These are phyloP conservation scores for Pseudotsuga menziesii DNA, from an alignment of 75 land plant genomes.

Conservation along the genomic window DNA sequence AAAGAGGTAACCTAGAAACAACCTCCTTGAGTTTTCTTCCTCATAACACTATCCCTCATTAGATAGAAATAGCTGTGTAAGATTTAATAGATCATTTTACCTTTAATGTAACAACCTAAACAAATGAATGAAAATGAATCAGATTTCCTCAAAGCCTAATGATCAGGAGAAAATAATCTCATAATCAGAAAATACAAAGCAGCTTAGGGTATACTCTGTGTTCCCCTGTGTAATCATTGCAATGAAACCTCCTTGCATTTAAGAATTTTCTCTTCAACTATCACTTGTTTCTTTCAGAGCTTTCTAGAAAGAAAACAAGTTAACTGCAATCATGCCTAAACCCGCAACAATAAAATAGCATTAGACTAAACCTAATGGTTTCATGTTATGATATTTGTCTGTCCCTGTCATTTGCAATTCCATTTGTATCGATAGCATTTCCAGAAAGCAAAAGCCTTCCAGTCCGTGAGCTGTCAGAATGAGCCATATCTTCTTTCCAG, in stretches of 20 bases:
- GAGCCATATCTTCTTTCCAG: slow-evolving; percentile 45
- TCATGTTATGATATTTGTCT: not conserved
- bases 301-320: slow-evolving; percentile 5
- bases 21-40: not conserved
- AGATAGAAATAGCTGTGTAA: not conserved
- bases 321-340: not conserved
- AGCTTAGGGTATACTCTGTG: not conserved
- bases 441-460: not conserved
- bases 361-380: not conserved
- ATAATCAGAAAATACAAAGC: slow-evolving; percentile 1
- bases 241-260: slow-evolving; percentile 4
- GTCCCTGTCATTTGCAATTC: not conserved
- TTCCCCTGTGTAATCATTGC: slow-evolving; percentile 1
- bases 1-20: not conserved
- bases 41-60: not conserved
- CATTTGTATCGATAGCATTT: not conserved
- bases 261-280: slow-evolving; percentile 1
- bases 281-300: slow-evolving; percentile 7
- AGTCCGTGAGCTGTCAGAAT: not conserved
- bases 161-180: slow-evolving; percentile 4
- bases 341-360: not conserved
- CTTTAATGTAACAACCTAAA: not conserved
- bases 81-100: not conserved
- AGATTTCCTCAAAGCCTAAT: slow-evolving; percentile 1
- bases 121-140: slow-evolving; percentile 1